Conservation (phyloP, 2,329 filamentous ascomycete genomes). For the Penicillium italicum region DNA sequence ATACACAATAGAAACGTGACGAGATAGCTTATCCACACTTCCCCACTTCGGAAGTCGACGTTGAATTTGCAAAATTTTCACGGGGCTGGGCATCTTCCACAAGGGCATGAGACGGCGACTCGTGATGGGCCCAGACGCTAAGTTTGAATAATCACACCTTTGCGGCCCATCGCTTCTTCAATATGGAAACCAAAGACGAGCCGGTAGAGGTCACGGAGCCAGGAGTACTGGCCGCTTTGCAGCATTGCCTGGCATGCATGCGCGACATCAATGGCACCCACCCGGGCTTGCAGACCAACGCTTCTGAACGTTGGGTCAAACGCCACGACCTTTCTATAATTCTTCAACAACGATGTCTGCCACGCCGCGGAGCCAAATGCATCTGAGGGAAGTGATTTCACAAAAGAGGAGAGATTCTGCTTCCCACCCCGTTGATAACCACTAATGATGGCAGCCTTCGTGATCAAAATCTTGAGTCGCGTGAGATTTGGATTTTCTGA, state of each 20-base stretch:
- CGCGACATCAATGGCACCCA: constrained; percentile 67
- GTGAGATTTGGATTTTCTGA: constrained; percentile 72
- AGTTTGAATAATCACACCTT: constrained; percentile 51
- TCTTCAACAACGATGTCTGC: constrained; percentile 68
- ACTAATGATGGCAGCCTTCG: constrained; percentile 81
- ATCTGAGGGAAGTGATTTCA: constrained; percentile 69
- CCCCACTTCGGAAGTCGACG: neutral
- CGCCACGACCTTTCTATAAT: constrained; percentile 76
- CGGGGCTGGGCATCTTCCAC: neutral
- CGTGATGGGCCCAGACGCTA: constrained; percentile 9
- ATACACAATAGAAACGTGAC: neutral
- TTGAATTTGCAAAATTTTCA: neutral
- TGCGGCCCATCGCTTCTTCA: constrained; percentile 69
- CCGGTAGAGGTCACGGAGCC: constrained; percentile 76
- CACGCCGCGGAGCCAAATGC: constrained; percentile 71
- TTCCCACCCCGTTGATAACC: constrained; percentile 65
- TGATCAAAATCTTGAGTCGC: constrained; percentile 72
- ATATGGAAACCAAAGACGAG: constrained; percentile 80
- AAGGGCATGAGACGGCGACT: neutral
- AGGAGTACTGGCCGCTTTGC: constrained; percentile 67
- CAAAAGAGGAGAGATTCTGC: constrained; percentile 66
- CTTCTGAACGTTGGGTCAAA: constrained; percentile 65
- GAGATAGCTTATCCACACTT: neutral
- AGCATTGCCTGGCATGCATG: constrained; percentile 75
- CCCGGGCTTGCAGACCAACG: constrained; percentile 33